Evolutionary conservation across 164 flowering plant genomes (phyloP).

Genomic region (Tetracentron sinense): DNA sequence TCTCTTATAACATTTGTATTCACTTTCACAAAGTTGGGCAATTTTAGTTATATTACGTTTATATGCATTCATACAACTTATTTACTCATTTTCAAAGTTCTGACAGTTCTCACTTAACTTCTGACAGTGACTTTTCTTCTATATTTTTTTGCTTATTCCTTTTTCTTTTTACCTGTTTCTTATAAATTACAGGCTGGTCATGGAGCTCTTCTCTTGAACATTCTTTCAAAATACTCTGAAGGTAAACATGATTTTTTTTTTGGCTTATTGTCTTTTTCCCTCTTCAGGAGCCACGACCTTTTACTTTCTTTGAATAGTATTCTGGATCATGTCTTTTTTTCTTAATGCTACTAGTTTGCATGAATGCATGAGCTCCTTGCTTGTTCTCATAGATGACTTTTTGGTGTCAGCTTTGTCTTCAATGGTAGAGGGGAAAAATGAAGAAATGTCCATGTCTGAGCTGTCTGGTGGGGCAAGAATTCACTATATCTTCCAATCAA

Average conservation of each 20-base stretch:
- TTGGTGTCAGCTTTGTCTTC: constrained; percentile 70
- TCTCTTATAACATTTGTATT: too few relatives aligned
- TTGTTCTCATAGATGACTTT: constrained; percentile 4
- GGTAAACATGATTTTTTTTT: constrained; percentile 41
- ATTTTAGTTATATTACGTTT: too few relatives aligned
- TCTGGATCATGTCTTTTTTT: not conserved
- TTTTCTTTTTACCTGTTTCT: not conserved
- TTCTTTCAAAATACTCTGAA: constrained; percentile 84
- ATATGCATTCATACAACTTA: too few relatives aligned
- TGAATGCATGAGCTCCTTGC: not conserved
- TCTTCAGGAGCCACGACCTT: not conserved
- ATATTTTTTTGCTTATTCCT: constrained; percentile 2
- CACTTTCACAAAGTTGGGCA: too few relatives aligned
- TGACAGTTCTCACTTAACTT: too few relatives aligned
- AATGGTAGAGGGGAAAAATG: constrained; percentile 94
- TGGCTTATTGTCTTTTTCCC: not conserved
- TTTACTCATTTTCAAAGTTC: too few relatives aligned
- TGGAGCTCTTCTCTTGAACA: constrained; percentile 82
- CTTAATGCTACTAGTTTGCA: not conserved
- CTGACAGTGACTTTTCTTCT: too few relatives aligned
- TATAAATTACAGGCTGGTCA: constrained; percentile 59
- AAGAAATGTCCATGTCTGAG: constrained; percentile 88
- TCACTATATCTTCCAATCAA: constrained; percentile 86
- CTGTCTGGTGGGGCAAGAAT: constrained; percentile 96
- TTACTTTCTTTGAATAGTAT: not conserved